Conservation (phyloP, 148 eudicot species). For the Silene uniflora region DNA sequence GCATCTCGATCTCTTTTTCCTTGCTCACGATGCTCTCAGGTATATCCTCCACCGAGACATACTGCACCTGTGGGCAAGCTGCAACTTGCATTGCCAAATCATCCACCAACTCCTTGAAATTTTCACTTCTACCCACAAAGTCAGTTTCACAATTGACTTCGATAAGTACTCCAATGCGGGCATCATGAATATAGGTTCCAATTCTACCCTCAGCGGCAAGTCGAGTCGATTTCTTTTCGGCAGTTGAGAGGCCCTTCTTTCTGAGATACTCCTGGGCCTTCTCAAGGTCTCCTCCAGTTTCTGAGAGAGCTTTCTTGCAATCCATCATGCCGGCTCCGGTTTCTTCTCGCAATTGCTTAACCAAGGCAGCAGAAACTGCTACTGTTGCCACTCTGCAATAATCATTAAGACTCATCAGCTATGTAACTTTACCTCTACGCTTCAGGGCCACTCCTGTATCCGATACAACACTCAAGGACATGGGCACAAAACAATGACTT, state of each 20-base stretch:
- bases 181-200: slow-evolving; percentile 92
- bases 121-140: slow-evolving; percentile 84
- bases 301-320: slow-evolving; percentile 93
- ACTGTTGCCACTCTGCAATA: slow-evolving; percentile 54
- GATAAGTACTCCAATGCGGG: slow-evolving; percentile 83
- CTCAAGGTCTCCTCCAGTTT: slow-evolving; percentile 84
- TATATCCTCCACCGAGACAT: slow-evolving; percentile 72
- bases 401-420: background rate
- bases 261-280: slow-evolving; percentile 93
- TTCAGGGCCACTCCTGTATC: too few relatives aligned
- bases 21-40: slow-evolving; percentile 52
- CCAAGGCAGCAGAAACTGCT: slow-evolving; percentile 78
- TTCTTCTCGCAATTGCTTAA: slow-evolving; percentile 88
- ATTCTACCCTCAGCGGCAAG: slow-evolving; percentile 93
- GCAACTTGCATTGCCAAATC: slow-evolving; percentile 98
- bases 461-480: background rate
- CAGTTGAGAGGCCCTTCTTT: slow-evolving; percentile 86
- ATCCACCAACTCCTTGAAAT: slow-evolving; percentile 81
- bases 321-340: slow-evolving; percentile 99
- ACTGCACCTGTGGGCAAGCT: slow-evolving; percentile 78
- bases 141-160: slow-evolving; percentile 97
- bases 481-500: background rate
- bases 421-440: background rate
- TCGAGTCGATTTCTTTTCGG: slow-evolving; percentile 90
- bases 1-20: slow-evolving; percentile 91